phyloP scores from a whole-genome alignment of 2,329 filamentous ascomycete genomes.

The Sporothrix humicola region DNA sequence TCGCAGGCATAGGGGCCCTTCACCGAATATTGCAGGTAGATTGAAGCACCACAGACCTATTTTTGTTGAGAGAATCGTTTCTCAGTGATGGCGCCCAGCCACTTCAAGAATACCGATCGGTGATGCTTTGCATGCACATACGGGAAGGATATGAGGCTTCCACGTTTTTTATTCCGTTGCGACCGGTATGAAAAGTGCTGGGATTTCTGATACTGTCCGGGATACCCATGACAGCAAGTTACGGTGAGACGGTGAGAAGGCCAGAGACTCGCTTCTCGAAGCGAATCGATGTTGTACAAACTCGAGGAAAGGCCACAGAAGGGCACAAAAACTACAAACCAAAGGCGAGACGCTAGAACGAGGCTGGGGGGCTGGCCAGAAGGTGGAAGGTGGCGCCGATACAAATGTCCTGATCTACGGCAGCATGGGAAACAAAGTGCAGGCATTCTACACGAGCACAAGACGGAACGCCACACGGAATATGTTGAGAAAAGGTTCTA shows the following conservation, averaged over 20 bases:
- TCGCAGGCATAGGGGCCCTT: slow-evolving; percentile 7
- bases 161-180: slow-evolving; percentile 11
- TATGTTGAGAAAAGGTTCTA: neutral
- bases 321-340: too few species aligned
- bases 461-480: slow-evolving; percentile 4
- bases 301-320: slow-evolving; percentile 48
- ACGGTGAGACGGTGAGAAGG: neutral
- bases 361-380: neutral
- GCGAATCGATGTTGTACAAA: neutral
- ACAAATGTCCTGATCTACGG: neutral
- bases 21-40: neutral
- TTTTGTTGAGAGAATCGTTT: neutral
- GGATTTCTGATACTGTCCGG: neutral
- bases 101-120: slow-evolving; percentile 16
- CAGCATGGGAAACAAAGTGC: neutral
- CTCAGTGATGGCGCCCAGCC: neutral
- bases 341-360: slow-evolving; percentile 53
- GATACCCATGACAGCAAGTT: neutral
- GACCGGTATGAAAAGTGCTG: neutral
- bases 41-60: neutral
- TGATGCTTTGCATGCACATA: slow-evolving; percentile 10
- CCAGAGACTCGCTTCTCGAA: slow-evolving; percentile 8
- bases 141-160: neutral
- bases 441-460: neutral
- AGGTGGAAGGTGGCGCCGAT: slow-evolving; percentile 5